Conservation (phyloP, 164 flowering plant genomes). For the Tetracentron sinense region DNA sequence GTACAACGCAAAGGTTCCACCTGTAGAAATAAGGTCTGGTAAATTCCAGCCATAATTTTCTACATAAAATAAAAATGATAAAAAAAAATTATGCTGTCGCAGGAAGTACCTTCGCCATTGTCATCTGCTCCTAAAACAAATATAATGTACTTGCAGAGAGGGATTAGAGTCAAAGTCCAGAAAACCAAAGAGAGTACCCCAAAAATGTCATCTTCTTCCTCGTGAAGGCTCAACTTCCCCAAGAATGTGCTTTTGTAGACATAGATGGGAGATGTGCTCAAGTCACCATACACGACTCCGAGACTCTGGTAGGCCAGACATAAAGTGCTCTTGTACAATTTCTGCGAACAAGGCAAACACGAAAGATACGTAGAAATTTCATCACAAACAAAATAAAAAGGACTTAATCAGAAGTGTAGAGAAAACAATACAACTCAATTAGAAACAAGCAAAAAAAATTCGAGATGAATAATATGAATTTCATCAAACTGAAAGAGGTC, state of each 20-base stretch:
- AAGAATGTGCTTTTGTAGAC: constrained; percentile 39
- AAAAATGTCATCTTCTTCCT: constrained; percentile 26
- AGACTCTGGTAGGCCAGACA: constrained; percentile 38
- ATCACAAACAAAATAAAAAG: neutral
- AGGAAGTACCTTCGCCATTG: constrained; percentile 38
- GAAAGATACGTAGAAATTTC: neutral
- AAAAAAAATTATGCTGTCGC: neutral
- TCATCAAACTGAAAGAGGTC: no score
- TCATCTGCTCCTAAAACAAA: constrained; percentile 43
- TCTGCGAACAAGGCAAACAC: constrained; percentile 17
- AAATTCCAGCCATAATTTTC: neutral
- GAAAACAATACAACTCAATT: neutral
- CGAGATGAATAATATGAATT: no score
- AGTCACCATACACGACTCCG: constrained; percentile 44
- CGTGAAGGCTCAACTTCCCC: constrained; percentile 18
- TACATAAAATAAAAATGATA: neutral
- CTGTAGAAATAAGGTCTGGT: constrained; percentile 21
- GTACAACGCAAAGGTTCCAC: constrained; percentile 71
- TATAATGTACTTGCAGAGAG: constrained; percentile 35
- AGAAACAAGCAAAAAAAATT: neutral
- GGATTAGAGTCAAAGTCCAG: constrained; percentile 42
- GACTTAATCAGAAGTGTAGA: neutral
- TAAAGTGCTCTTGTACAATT: constrained; percentile 17
- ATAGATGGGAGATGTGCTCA: constrained; percentile 36
- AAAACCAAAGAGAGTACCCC: constrained; percentile 39